Conservation (phyloP, 2,329 filamentous ascomycete species). For the Aureobasidium uvarum region DNA sequence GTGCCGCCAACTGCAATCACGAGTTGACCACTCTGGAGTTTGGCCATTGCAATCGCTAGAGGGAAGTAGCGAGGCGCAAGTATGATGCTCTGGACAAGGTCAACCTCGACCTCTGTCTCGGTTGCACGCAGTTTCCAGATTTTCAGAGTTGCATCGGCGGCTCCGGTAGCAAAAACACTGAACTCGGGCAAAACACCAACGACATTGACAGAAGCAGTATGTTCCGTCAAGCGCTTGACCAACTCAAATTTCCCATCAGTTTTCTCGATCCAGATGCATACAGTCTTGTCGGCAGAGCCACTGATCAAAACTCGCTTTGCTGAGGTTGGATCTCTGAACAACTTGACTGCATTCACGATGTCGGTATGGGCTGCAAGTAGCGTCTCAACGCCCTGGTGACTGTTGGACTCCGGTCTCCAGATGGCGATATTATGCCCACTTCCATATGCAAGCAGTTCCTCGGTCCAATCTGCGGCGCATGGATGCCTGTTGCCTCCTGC, state of each 20-base stretch:
- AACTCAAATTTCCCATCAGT: constrained; percentile 41
- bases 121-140: constrained; percentile 62
- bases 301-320: constrained; percentile 63
- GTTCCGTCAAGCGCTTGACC: constrained; percentile 58
- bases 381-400: constrained; percentile 57
- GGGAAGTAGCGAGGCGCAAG: constrained; percentile 80
- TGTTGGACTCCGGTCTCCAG: constrained; percentile 67
- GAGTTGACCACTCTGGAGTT: constrained; percentile 52
- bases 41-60: constrained; percentile 67
- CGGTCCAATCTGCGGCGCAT: constrained; percentile 81
- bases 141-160: constrained; percentile 62
- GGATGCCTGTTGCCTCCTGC: constrained; percentile 89
- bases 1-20: constrained; percentile 81
- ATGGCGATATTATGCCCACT: constrained; percentile 84
- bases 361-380: constrained; percentile 70
- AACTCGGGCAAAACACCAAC: constrained; percentile 50
- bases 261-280: constrained; percentile 61
- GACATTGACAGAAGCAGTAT: constrained; percentile 71
- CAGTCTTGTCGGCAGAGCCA: constrained; percentile 75
- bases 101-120: constrained; percentile 34
- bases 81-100: constrained; percentile 67
- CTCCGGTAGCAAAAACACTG: constrained; percentile 56
- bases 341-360: constrained; percentile 78
- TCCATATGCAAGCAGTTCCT: constrained; percentile 78
- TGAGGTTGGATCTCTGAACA: constrained; percentile 59